Evolutionary conservation across 2,329 filamentous ascomycete genomes (phyloP), one percentile per base, ranked within the genome.

Genomic region (Hymenoscyphus albidus): DNA sequence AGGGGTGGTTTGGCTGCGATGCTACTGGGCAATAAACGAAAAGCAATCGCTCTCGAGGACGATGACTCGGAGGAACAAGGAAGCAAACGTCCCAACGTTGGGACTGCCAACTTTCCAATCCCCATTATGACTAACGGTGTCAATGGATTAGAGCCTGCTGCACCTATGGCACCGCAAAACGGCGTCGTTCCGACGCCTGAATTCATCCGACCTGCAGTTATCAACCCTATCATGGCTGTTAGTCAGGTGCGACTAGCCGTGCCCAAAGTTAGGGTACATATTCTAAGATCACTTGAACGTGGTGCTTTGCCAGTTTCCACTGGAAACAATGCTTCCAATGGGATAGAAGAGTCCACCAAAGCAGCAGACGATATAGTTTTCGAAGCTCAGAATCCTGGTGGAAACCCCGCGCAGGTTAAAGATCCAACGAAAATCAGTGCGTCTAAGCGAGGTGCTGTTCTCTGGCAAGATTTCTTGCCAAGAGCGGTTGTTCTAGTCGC

Each of bases 381-480:
- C 63, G 95, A 99, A 79, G 94, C 92, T 35, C 89, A 88, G 67
- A 99, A 99, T 74, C 91, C 93, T 1, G 80, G 83, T 10, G 80
- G 82, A 13, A 81, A 82, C 22, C 84, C 84, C 57, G 77, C 40
- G 74, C 89, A 80, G 80, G 88, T 80, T 55, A 86, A 90, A 66
- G 94, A 98, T 65, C 95, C 95, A 1, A 91, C 92, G 4, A 88
- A 92, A 40, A 86, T 99, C 54, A 91, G 87, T 5, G 88, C 95
- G 48, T 90, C 88, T 1, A 94, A 92, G 74, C 87, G 92, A 62
- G 92, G 92, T 4, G 87, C 88, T 63, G 81, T 90, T 0, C 77
- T 98, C 3, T 99, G 96, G 95, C 92, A 97, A 73, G 96, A 99
- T 74, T 99, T 92, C 72, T 80, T 99, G 14, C 93, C 94, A 0